Conservation (phyloP, 2,329 filamentous ascomycete genomes). For the Hypoxylon sp. region DNA sequence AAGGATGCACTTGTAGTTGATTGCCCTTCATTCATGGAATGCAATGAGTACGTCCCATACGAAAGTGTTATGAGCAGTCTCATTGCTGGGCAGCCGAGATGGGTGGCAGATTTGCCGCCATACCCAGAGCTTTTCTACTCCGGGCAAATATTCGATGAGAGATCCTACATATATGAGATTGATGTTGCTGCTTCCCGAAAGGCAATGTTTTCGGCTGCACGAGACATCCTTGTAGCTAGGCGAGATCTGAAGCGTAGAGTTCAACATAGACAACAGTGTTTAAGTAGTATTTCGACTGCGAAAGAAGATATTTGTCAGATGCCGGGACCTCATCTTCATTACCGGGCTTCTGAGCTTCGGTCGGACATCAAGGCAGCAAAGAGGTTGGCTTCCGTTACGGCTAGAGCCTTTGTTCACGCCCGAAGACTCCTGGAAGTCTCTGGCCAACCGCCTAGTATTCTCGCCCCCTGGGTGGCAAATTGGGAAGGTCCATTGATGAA, state of each 20-base stretch:
- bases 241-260: not conserved
- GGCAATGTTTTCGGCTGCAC: not conserved
- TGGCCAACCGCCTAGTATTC: not conserved
- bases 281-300: not conserved
- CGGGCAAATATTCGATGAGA: not conserved
- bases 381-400: not conserved
- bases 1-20: not conserved
- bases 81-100: not conserved
- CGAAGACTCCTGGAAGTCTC: not conserved
- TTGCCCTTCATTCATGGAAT: not conserved
- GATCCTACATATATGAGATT: not conserved
- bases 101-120: not conserved
- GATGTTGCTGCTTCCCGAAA: not conserved
- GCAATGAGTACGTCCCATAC: not conserved
- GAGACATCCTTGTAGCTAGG: not conserved
- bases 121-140: not conserved
- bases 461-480: not conserved
- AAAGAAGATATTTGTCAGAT: not conserved
- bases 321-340: not conserved
- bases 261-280: not conserved
- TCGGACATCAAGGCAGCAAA: not conserved
- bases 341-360: not conserved
- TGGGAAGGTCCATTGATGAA: not conserved
- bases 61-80: not conserved
- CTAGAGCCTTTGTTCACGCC: not conserved